phyloP scores from a whole-genome alignment of 345 rosid genomes.

The Theobroma cacao region DNA sequence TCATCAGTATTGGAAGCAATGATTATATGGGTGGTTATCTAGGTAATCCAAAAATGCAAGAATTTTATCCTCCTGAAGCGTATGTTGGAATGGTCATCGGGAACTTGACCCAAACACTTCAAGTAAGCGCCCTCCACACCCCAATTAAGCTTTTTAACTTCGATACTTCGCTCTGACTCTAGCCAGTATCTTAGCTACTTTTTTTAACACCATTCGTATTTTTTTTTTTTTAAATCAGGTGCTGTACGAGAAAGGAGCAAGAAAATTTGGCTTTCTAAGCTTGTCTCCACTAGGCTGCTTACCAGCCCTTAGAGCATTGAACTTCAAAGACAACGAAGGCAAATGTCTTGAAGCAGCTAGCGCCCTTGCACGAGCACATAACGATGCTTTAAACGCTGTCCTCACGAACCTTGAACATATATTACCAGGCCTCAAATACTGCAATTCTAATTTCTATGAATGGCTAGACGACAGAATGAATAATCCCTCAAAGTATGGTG shows the following conservation, averaged over 20 bases:
- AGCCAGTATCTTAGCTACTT: neutral
- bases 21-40: conserved; percentile 52
- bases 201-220: neutral
- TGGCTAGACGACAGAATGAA: conserved; percentile 40
- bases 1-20: conserved; percentile 52
- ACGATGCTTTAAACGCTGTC: conserved; percentile 34
- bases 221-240: conserved; percentile 15
- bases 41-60: conserved; percentile 34
- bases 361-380: conserved; percentile 44
- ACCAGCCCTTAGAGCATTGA: conserved; percentile 40
- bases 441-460: conserved; percentile 41
- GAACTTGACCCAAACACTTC: conserved; percentile 46
- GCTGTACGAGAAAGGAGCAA: conserved; percentile 43
- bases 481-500: conserved; percentile 42
- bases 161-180: neutral
- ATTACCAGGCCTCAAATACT: conserved; percentile 33
- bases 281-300: conserved; percentile 50
- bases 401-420: conserved; percentile 31
- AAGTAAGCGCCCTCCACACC: conserved; percentile 25
- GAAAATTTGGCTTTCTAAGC: conserved; percentile 51
- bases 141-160: neutral
- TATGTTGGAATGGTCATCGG: conserved; percentile 51
- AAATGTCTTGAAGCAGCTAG: conserved; percentile 51
- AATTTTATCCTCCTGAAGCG: conserved; percentile 28
- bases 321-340: conserved; percentile 28